These are phyloP conservation scores for Talaromyces piceae DNA, from an alignment of 2,329 filamentous ascomycete species.

Conservation along the genomic window DNA sequence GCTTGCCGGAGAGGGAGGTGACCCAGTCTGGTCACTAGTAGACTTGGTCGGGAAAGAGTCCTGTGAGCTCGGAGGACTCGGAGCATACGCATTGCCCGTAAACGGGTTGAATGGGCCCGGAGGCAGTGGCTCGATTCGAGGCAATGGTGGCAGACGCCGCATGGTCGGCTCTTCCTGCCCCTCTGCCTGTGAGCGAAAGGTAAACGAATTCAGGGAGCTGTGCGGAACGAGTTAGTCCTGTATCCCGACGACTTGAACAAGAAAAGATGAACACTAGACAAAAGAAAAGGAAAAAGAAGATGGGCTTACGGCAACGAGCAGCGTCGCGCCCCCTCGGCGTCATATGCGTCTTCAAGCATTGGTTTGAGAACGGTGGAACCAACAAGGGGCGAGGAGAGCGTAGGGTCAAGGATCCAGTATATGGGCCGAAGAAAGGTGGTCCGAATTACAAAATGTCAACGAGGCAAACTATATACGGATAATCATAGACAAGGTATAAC, in stretches of 20 bases:
- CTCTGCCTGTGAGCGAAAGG: constrained; percentile 13
- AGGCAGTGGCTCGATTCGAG: constrained; percentile 29
- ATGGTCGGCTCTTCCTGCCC: constrained; percentile 25
- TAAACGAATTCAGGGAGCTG: constrained; percentile 20
- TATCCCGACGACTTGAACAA: constrained; percentile 1
- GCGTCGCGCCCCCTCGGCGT: constrained; percentile 23
- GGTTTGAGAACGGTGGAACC: constrained; percentile 12
- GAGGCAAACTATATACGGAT: background rate
- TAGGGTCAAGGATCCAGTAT: background rate
- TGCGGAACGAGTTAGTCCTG: background rate
- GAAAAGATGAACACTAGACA: background rate
- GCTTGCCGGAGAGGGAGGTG: constrained; percentile 32
- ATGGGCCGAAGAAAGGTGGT: constrained; percentile 1
- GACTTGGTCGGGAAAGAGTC: constrained; percentile 29
- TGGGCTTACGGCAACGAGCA: constrained; percentile 30
- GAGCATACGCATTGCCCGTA: constrained; percentile 21
- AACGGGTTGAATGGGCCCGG: constrained; percentile 33
- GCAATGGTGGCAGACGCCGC: constrained; percentile 31
- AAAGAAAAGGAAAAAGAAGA: background rate
- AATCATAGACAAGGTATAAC: constrained; percentile 1
- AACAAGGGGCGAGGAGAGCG: background rate
- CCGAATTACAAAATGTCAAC: background rate
- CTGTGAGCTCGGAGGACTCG: constrained; percentile 27
- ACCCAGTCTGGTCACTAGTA: constrained; percentile 18
- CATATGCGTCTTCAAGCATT: constrained; percentile 27